phyloP scores from a whole-genome alignment of 106 monocot genomes.

The Alisma plantagoaquatica region DNA sequence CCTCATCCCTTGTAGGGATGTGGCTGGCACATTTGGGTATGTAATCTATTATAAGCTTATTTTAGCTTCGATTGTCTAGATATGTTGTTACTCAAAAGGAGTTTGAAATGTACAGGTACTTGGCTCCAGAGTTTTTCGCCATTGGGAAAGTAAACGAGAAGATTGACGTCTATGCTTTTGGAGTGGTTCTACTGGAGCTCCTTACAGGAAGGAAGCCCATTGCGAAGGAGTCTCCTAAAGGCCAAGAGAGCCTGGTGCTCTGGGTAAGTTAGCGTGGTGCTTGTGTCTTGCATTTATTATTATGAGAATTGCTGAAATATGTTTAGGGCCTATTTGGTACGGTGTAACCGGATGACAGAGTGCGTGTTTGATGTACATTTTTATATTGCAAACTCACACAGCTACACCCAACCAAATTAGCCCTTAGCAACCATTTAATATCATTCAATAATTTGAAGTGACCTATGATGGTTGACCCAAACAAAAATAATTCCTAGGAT shows the following conservation, averaged over 20 bases:
- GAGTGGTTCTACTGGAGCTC: constrained; percentile 25
- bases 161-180: constrained; percentile 27
- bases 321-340: too few relatives aligned
- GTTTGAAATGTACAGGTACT: constrained; percentile 5
- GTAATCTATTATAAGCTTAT: neutral
- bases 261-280: constrained; percentile 9
- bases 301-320: neutral
- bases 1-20: constrained; percentile 9
- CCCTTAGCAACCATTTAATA: too few relatives aligned
- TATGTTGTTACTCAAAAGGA: too few relatives aligned
- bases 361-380: too few relatives aligned
- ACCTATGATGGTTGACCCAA: too few relatives aligned
- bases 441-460: too few relatives aligned
- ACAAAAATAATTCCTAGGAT: too few relatives aligned
- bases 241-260: constrained; percentile 16
- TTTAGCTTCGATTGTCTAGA: neutral
- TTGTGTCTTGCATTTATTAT: neutral
- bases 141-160: constrained; percentile 21
- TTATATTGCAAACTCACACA: too few relatives aligned
- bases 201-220: constrained; percentile 29
- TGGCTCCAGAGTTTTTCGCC: constrained; percentile 19
- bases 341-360: too few relatives aligned
- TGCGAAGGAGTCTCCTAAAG: constrained; percentile 4
- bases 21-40: constrained; percentile 25
- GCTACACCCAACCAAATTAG: too few relatives aligned